A percentile compares a stretch with the other conserved stretches of the same genome.
Evolutionary conservation across 352 stramenopile genomes (phyloP).

Genomic region (Aphanomyces invadans): DNA sequence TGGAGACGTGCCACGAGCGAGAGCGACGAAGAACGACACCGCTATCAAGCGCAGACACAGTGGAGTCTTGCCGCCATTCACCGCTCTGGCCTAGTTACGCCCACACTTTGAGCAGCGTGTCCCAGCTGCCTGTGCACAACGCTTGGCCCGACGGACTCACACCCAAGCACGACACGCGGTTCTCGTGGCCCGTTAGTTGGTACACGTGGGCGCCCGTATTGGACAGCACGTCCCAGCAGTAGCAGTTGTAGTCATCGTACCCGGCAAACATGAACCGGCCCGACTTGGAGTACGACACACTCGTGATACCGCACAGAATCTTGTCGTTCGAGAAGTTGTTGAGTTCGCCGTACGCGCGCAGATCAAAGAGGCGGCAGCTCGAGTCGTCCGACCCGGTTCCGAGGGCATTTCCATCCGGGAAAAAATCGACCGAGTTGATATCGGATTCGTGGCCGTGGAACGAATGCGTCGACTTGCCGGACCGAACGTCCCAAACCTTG

Average conservation of each 20-base stretch:
- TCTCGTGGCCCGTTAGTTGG: conserved; percentile 92
- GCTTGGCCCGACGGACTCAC: conserved; percentile 93
- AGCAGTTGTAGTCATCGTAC: conserved; percentile 97
- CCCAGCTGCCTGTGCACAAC: conserved; percentile 97
- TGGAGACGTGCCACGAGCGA: neutral
- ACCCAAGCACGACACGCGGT: conserved; percentile 95
- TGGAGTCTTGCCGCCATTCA: neutral
- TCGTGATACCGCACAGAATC: conserved; percentile 96
- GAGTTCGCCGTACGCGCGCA: conserved; percentile 94
- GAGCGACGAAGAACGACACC: neutral
- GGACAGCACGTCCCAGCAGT: conserved; percentile 95
- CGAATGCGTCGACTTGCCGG: conserved; percentile 92
- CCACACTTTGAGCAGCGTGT: conserved; percentile 97
- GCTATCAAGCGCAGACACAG: neutral
- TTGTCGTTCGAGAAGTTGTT: conserved; percentile 96
- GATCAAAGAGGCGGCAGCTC: conserved; percentile 95
- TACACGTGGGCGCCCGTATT: conserved; percentile 86
- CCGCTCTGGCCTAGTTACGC: conserved; percentile 49
- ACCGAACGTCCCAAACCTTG: conserved; percentile 98
- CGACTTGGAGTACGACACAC: conserved; percentile 92
- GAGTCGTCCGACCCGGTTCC: conserved; percentile 96
- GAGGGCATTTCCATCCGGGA: conserved; percentile 93
- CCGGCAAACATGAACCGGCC: conserved; percentile 96
- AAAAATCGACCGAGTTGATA: conserved; percentile 98
- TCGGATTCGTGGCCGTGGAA: conserved; percentile 97